Percentiles rank a stretch among this genome's conserved stretches.
Conservation (phyloP, 208 protist species). For the Entamoeba nuttalli region DNA sequence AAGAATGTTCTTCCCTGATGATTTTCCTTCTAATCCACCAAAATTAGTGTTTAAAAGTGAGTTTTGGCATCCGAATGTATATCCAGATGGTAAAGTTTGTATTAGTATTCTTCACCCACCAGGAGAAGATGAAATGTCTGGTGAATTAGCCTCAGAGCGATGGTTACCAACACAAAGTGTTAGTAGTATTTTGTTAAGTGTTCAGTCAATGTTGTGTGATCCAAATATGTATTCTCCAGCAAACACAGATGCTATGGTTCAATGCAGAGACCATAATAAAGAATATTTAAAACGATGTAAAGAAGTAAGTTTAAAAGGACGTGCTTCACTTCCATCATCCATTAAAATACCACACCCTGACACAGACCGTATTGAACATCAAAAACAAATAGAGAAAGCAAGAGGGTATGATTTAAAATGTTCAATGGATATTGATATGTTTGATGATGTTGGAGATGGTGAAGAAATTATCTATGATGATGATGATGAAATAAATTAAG, state of each 20-base stretch:
- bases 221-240: conserved; percentile 65
- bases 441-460: too few relatives aligned
- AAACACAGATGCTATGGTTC: conserved; percentile 60
- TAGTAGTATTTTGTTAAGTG: conserved; percentile 54
- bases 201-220: conserved; percentile 57
- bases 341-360: too few relatives aligned
- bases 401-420: too few relatives aligned
- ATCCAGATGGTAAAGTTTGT: conserved; percentile 77
- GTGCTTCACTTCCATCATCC: too few relatives aligned
- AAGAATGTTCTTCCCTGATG: conserved; percentile 31
- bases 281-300: background rate
- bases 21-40: conserved; percentile 44
- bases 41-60: conserved; percentile 34
- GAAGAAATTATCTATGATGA: too few relatives aligned
- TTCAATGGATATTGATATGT: too few relatives aligned
- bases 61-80: conserved; percentile 53
- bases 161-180: conserved; percentile 59
- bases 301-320: too few relatives aligned
- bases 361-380: too few relatives aligned
- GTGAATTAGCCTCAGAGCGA: conserved; percentile 48
- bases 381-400: too few relatives aligned
- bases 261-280: background rate
- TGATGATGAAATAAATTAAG: too few relatives aligned
- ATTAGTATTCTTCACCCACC: conserved; percentile 91
- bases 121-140: conserved; percentile 65